Base-by-base conservation (phyloP, 169 alveolate genomes). In the Plasmodium ovale region DNA sequence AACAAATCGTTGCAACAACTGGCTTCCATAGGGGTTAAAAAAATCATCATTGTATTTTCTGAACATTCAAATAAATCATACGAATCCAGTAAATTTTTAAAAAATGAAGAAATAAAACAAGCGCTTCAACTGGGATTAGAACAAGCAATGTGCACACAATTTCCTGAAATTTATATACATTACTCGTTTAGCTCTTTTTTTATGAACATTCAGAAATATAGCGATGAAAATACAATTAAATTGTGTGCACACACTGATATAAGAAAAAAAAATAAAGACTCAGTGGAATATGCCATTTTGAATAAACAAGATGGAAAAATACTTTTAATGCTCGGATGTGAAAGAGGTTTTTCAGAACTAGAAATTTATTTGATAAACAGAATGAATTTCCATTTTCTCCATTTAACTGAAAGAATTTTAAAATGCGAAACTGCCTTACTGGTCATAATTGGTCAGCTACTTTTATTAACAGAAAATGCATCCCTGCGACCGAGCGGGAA, bases 241-340 rank as follows among this genome's bases (percentile, higher is more conserved):
- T 25, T 82, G 64, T 82, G 90, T 51, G 90, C 90, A 53, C 90
- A 82, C 47, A 82, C 90, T 19, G 84, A 82, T 42, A 31, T 49
- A 2, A 65, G 21, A 54, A 44, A 12, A 60, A 60, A 60, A 33
- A 39, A n/a, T 47, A 31, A 16, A 9, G 7, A 27, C 0, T 6
- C 53, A 12, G 14, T 53, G 21, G 85, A 64, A 37, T 58, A 39
- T 6, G 53, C 67, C 0, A 82, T 82, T 65, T 67, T 82, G 23
- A 33, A 59, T 68, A 67, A 27, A 68, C 65, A 82, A 16, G 29
- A 25, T 9, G 90, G 90, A 35, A 82, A 82, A 59, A 68, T 82
- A 21, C 90, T 82, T 49, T 69, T 82, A 37, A 82, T 82, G 90
- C 49, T 82, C 12, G 90, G 90, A 3, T 82, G 90, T 82, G 90